These are phyloP conservation scores for Magnusiomyces sp. DNA, from an alignment of 1,139 yeast genomes.

Conservation along the genomic window DNA sequence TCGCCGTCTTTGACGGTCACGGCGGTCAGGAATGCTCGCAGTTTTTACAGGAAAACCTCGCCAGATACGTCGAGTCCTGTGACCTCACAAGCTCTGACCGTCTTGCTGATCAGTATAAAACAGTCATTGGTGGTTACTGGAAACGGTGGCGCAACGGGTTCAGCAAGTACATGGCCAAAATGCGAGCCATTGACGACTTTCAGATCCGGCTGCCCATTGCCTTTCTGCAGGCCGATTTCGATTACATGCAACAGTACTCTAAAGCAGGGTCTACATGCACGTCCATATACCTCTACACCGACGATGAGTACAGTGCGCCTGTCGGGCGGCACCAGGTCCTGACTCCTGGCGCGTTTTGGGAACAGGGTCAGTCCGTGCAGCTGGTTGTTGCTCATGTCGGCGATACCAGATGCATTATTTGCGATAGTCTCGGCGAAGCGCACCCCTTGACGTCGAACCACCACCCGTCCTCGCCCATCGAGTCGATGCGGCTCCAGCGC, in stretches of 20 bases:
- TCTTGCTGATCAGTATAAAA: slow-evolving; percentile 45
- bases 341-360: slow-evolving; percentile 52
- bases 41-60: slow-evolving; percentile 47
- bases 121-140: slow-evolving; percentile 81
- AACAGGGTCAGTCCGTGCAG: slow-evolving; percentile 57
- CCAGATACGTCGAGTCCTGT: slow-evolving; percentile 45
- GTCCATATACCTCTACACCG: slow-evolving; percentile 53
- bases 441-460: slow-evolving; percentile 72
- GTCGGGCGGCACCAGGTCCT: slow-evolving; percentile 19
- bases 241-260: slow-evolving; percentile 29
- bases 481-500: slow-evolving; percentile 59
- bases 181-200: slow-evolving; percentile 45
- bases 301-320: slow-evolving; percentile 10
- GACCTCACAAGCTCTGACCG: slow-evolving; percentile 34
- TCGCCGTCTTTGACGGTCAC: slow-evolving; percentile 85
- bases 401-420: slow-evolving; percentile 76
- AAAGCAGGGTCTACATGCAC: slow-evolving; percentile 80
- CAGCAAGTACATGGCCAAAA: slow-evolving; percentile 35
- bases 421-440: slow-evolving; percentile 57
- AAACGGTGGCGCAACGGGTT: slow-evolving; percentile 58
- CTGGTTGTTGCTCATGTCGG: slow-evolving; percentile 88
- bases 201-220: slow-evolving; percentile 53
- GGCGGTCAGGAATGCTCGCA: slow-evolving; percentile 75
- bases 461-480: slow-evolving; percentile 80
- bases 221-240: slow-evolving; percentile 52